A percentile compares a stretch with the other conserved stretches of the same genome.
Evolutionary conservation across 2,329 filamentous ascomycete species (phyloP).

Genomic region (Chaetomium sp.): DNA sequence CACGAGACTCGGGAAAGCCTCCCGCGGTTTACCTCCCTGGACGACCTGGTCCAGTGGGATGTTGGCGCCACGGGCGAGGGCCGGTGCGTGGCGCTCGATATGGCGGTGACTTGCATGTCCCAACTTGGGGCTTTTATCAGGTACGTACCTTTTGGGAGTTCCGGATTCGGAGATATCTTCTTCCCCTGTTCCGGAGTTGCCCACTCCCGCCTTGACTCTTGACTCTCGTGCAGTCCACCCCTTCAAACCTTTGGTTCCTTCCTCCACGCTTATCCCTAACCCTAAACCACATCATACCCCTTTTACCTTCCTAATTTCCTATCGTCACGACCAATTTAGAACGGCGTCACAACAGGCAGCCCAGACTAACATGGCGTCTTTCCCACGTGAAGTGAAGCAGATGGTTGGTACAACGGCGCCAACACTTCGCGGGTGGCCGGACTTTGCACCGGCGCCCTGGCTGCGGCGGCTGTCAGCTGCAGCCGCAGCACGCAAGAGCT

Average conservation of each 20-base stretch:
- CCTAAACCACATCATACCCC: not conserved
- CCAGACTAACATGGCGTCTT: too few relatives aligned
- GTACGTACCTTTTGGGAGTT: not conserved
- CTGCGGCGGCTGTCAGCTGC: constrained; percentile 7
- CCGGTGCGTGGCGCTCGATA: constrained; percentile 3
- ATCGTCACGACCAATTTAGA: too few relatives aligned
- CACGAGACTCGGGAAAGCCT: not conserved
- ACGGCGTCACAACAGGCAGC: too few relatives aligned
- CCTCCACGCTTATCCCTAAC: too few relatives aligned
- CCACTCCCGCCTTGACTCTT: too few relatives aligned
- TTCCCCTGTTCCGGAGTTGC: not conserved
- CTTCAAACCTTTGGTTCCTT: too few relatives aligned
- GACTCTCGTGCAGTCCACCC: too few relatives aligned
- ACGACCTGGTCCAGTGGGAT: constrained; percentile 5
- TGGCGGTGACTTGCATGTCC: constrained; percentile 7
- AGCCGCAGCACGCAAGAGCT: constrained; percentile 1
- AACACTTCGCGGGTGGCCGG: not conserved
- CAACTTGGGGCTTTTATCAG: constrained; percentile 8
- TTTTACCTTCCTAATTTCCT: not conserved
- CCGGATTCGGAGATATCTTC: not conserved
- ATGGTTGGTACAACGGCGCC: not conserved
- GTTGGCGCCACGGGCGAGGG: not conserved
- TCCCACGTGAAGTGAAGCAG: too few relatives aligned
- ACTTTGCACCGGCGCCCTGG: constrained; percentile 7
- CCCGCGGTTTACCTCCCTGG: constrained; percentile 6